Conservation (phyloP, 257 asterid genomes). For the Parsonsia alboflavescens region DNA sequence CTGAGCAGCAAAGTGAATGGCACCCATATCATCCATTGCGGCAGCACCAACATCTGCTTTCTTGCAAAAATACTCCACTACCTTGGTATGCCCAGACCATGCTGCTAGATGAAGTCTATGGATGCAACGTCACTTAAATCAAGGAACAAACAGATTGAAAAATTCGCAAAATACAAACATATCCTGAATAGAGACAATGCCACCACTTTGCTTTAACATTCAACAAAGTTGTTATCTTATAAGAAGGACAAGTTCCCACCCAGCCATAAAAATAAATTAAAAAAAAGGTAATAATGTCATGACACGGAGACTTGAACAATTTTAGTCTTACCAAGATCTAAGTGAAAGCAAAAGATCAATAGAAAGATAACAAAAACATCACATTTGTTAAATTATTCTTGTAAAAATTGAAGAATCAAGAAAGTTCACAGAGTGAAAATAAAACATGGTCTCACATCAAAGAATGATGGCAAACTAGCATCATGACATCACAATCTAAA, state of each 20-base stretch:
- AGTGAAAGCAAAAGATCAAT: no score
- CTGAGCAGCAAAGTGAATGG: constrained; percentile 93
- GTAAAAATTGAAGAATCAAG: no score
- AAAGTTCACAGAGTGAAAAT: neutral
- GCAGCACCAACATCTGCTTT: constrained; percentile 93
- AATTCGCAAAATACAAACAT: neutral
- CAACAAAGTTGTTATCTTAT: neutral
- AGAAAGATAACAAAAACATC: neutral
- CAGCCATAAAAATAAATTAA: no score
- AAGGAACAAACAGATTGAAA: constrained; percentile 14
- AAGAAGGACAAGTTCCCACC: no score
- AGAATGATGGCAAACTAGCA: neutral
- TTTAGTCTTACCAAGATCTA: no score
- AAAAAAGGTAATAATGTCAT: no score
- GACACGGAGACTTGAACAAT: no score
- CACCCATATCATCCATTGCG: constrained; percentile 98
- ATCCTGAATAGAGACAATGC: neutral
- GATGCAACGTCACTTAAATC: constrained; percentile 10
- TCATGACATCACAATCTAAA: neutral
- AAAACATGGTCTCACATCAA: neutral
- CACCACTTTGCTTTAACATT: neutral
- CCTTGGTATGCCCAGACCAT: constrained; percentile 82
- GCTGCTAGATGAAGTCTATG: constrained; percentile 92
- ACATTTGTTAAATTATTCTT: no score
- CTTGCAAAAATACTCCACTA: constrained; percentile 69